Percentiles rank a stretch among this genome's conserved stretches.
These are phyloP conservation scores for Colletotrichum sansevieriae DNA, from an alignment of 2,329 filamentous ascomycete species.

Conservation along the genomic window DNA sequence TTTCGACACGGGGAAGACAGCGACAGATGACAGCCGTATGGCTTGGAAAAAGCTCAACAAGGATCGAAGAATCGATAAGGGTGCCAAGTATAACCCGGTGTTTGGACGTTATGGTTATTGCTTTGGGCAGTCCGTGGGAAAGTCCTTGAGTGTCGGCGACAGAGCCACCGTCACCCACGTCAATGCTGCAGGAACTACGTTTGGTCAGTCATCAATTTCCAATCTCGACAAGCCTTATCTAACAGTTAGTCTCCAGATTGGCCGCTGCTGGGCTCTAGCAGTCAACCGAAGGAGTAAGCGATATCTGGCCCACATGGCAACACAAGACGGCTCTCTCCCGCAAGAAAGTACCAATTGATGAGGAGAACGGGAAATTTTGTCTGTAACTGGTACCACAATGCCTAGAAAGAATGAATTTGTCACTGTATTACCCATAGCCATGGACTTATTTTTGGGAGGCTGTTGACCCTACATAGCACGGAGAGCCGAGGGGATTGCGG, in stretches of 20 bases:
- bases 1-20: slow-evolving; percentile 17
- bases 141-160: background rate
- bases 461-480: too few relatives aligned
- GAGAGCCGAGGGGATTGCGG: too few relatives aligned
- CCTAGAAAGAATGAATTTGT: too few relatives aligned
- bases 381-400: too few relatives aligned
- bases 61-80: slow-evolving; percentile 17
- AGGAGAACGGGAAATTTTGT: too few relatives aligned
- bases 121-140: slow-evolving; percentile 10
- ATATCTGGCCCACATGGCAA: too few relatives aligned
- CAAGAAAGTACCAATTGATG: too few relatives aligned
- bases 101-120: slow-evolving; percentile 27
- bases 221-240: too few relatives aligned
- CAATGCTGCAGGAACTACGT: slow-evolving; percentile 1
- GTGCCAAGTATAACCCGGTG: slow-evolving; percentile 22
- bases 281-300: background rate
- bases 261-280: slow-evolving; percentile 3
- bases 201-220: background rate
- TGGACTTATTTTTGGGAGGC: too few relatives aligned
- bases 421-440: too few relatives aligned
- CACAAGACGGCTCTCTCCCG: too few relatives aligned
- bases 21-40: slow-evolving; percentile 19
- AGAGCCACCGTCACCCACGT: background rate
- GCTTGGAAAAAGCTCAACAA: slow-evolving; percentile 30
- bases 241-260: slow-evolving; percentile 1